These are phyloP conservation scores for Cunninghamia lanceolata DNA, from an alignment of 75 land plant genomes.

Conservation along the genomic window DNA sequence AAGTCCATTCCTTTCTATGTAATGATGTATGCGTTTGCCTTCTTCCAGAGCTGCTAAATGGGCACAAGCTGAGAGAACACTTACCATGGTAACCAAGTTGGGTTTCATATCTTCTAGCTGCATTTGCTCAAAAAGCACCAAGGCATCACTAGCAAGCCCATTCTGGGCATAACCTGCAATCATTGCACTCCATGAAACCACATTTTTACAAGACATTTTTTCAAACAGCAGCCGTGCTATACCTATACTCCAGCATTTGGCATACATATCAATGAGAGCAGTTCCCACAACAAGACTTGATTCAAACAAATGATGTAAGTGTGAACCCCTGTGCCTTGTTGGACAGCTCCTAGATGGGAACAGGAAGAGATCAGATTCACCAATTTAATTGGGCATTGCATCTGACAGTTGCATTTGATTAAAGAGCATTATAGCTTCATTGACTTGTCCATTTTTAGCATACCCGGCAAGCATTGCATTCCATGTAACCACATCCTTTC, in stretches of 20 bases:
- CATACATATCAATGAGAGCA: slow-evolving; percentile 21
- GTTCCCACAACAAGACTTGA: slow-evolving; percentile 10
- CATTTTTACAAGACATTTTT: slow-evolving; percentile 5
- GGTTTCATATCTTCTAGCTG: slow-evolving; percentile 2
- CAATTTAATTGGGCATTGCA: not conserved
- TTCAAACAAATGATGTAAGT: slow-evolving; percentile 5
- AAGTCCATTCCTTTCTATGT: slow-evolving; percentile 7
- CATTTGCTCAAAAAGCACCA: slow-evolving; percentile 17
- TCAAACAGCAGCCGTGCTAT: slow-evolving; percentile 13
- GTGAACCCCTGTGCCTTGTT: slow-evolving; percentile 18
- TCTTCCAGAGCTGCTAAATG: slow-evolving; percentile 10
- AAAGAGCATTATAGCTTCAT: slow-evolving; percentile 18
- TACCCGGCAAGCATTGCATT: slow-evolving; percentile 17
- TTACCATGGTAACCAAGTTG: slow-evolving; percentile 12
- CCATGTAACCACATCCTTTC: slow-evolving; percentile 17
- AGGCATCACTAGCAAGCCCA: slow-evolving; percentile 17
- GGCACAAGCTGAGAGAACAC: slow-evolving; percentile 12
- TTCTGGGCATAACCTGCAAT: slow-evolving; percentile 13
- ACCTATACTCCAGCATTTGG: slow-evolving; percentile 11
- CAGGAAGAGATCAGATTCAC: slow-evolving; percentile 7
- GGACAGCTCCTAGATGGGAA: not conserved
- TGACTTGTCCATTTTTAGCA: slow-evolving; percentile 11
- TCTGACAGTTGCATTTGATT: slow-evolving; percentile 9
- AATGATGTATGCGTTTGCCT: slow-evolving; percentile 9
- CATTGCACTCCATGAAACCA: slow-evolving; percentile 17